These are phyloP conservation scores for Pythium folliculosum DNA, from an alignment of 352 stramenopile genomes.

Conservation along the genomic window DNA sequence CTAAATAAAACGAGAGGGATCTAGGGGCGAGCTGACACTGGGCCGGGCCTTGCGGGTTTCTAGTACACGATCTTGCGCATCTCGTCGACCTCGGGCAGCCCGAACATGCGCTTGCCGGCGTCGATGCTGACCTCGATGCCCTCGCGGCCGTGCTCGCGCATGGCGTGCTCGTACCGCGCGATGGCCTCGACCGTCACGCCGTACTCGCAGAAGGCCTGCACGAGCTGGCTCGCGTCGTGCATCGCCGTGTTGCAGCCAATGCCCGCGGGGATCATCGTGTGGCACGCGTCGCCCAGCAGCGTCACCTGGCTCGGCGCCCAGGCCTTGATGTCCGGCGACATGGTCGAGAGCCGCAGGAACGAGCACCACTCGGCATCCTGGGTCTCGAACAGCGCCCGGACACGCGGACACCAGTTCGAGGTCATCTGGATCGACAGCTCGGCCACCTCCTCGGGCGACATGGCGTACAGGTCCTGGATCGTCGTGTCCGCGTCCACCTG, in stretches of 20 bases:
- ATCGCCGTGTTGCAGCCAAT: conserved; percentile 66
- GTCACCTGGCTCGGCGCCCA: conserved; percentile 56
- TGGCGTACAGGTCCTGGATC: conserved; percentile 48
- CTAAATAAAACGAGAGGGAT: background rate
- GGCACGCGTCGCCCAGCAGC: conserved; percentile 58
- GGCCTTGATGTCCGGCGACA: conserved; percentile 49
- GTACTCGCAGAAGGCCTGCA: conserved; percentile 42
- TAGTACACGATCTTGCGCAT: conserved; percentile 41
- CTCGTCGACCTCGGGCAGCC: conserved; percentile 39
- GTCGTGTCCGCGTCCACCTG: conserved; percentile 33
- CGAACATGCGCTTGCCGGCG: conserved; percentile 49
- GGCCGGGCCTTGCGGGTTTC: no score
- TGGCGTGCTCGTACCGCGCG: conserved; percentile 50
- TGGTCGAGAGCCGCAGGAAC: conserved; percentile 67
- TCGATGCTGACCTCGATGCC: conserved; percentile 48
- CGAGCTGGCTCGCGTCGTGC: conserved; percentile 43
- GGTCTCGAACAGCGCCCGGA: conserved; percentile 47
- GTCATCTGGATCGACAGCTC: conserved; percentile 60
- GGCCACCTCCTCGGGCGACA: conserved; percentile 46
- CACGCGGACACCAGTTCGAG: conserved; percentile 42
- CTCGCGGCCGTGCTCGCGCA: conserved; percentile 55
- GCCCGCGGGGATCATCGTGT: conserved; percentile 64
- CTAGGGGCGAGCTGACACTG: no score
- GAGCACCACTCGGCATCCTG: conserved; percentile 55
- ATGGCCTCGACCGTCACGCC: conserved; percentile 56